Evolutionary conservation across 768 basidiomycete genomes (phyloP).

Genomic region (Suillus hirtellus): DNA sequence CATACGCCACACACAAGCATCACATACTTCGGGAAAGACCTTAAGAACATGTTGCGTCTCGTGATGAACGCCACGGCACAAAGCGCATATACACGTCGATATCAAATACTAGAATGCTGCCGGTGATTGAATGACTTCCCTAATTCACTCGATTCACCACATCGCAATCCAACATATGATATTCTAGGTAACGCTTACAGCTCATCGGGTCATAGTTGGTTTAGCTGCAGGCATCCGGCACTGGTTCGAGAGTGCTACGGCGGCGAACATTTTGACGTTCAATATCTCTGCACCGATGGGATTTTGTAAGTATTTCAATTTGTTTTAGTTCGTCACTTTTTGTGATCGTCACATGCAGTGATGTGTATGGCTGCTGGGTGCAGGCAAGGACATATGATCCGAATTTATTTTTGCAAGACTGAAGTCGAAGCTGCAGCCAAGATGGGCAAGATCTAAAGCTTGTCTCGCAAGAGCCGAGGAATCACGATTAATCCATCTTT

Average conservation of each 20-base stretch:
- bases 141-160: background rate
- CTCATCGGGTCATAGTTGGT: background rate
- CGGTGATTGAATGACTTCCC: background rate
- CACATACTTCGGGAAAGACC: too few species aligned
- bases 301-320: background rate
- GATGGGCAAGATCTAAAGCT: background rate
- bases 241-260: background rate
- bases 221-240: background rate
- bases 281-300: background rate
- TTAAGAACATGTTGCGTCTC: background rate
- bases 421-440: background rate
- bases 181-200: background rate
- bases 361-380: background rate
- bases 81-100: background rate
- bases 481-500: background rate
- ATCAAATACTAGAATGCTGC: background rate
- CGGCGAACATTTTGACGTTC: background rate
- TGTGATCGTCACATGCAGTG: background rate
- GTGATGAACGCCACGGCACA: background rate
- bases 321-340: background rate
- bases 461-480: background rate
- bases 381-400: background rate
- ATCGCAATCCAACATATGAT: background rate
- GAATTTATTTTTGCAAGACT: background rate
- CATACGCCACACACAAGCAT: background rate